phyloP scores from a whole-genome alignment of 441 rosid species.

The Pelargonium exstipulatum region DNA sequence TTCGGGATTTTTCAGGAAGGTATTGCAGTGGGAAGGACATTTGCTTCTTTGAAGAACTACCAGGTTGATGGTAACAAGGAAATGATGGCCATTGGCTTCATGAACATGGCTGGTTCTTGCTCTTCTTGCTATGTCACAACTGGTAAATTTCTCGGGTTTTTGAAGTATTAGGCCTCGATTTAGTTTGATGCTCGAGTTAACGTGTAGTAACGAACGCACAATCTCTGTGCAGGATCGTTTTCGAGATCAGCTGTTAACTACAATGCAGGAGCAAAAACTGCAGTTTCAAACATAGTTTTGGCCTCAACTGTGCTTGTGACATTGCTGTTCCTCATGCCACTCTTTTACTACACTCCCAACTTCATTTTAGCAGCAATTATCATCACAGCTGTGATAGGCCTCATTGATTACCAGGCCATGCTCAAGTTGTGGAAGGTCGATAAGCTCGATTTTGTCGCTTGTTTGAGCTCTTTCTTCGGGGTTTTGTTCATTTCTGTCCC shows the following conservation, averaged over 20 bases:
- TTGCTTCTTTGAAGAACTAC: constrained; percentile 75
- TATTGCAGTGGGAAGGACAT: constrained; percentile 94
- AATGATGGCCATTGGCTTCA: constrained; percentile 91
- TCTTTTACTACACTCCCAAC: constrained; percentile 85
- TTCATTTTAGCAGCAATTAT: constrained; percentile 81
- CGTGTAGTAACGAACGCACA: neutral
- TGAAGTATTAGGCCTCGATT: neutral
- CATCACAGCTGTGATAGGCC: constrained; percentile 87
- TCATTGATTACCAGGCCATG: constrained; percentile 70
- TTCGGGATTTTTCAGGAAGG: constrained; percentile 52
- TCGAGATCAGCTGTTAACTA: constrained; percentile 39
- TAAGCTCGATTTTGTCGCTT: constrained; percentile 85
- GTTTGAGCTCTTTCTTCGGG: constrained; percentile 81
- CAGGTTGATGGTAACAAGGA: constrained; percentile 98
- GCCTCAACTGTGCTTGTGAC: constrained; percentile 79
- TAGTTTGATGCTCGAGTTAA: neutral
- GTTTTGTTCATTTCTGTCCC: constrained; percentile 93
- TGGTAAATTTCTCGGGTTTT: constrained; percentile 32
- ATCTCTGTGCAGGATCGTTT: neutral
- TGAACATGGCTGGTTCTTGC: constrained; percentile 56
- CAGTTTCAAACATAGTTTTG: constrained; percentile 75
- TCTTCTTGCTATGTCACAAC: constrained; percentile 72
- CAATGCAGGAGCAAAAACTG: constrained; percentile 92
- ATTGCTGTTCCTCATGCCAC: constrained; percentile 87
- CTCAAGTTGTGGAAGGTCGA: constrained; percentile 75